These are phyloP conservation scores for Raphanus hybrid DNA, from an alignment of 441 rosid species.

Conservation along the genomic window DNA sequence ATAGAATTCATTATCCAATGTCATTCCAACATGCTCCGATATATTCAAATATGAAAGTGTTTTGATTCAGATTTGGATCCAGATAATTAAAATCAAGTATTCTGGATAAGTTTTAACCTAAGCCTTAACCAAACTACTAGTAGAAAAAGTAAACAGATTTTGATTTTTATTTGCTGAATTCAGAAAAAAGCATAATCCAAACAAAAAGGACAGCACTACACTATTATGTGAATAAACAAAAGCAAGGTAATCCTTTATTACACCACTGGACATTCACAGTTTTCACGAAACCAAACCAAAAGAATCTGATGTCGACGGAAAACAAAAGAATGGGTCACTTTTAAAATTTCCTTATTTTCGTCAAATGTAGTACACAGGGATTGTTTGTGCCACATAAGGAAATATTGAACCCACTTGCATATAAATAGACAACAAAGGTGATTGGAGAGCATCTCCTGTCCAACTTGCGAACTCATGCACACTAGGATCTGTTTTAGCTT, in stretches of 20 bases:
- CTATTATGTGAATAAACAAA: not conserved
- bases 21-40: too few species aligned
- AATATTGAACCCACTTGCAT: constrained; percentile 38
- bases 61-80: too few species aligned
- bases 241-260: constrained; percentile 1
- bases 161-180: not conserved
- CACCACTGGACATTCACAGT: constrained; percentile 6
- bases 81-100: too few species aligned
- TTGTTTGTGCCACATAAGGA: constrained; percentile 35
- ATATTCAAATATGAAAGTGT: too few species aligned
- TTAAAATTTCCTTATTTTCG: constrained; percentile 37
- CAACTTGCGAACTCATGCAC: constrained; percentile 23
- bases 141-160: not conserved
- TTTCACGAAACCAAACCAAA: constrained; percentile 26
- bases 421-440: constrained; percentile 17
- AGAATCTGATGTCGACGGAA: constrained; percentile 38
- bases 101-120: not conserved
- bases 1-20: too few species aligned
- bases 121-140: not conserved
- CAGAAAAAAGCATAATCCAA: not conserved
- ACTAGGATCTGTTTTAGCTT: not conserved
- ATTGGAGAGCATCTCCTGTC: constrained; percentile 27
- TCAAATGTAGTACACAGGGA: constrained; percentile 26
- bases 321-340: constrained; percentile 33
- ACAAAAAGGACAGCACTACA: constrained; percentile 1